These are phyloP conservation scores for Neurospora sp. DNA, from an alignment of 495 filamentous ascomycete species.

Conservation along the genomic window DNA sequence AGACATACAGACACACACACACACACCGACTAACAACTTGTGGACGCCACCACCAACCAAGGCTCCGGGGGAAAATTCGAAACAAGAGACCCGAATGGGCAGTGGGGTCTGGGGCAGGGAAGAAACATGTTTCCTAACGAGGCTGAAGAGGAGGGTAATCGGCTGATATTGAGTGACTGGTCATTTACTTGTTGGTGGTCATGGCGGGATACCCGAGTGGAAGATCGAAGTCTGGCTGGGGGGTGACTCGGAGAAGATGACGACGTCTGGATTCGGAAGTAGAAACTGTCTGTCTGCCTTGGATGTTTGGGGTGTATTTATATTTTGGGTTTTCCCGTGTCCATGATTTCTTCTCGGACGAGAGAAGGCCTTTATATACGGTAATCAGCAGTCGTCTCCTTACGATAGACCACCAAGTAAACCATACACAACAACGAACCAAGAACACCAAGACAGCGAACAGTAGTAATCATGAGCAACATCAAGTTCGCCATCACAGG, in stretches of 20 bases:
- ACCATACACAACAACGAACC: not conserved
- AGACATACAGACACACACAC: not conserved
- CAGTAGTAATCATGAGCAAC: constrained; percentile 10
- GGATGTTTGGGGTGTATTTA: not conserved
- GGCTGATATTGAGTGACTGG: not conserved
- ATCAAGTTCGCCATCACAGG: constrained; percentile 15
- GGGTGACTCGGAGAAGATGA: not conserved
- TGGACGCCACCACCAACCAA: not conserved
- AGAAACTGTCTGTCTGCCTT: not conserved
- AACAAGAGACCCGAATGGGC: not conserved
- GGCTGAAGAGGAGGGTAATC: not conserved
- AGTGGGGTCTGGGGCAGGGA: not conserved
- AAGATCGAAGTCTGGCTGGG: not conserved
- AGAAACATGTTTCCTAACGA: not conserved
- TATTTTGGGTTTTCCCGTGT: not conserved
- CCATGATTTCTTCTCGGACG: fast-evolving
- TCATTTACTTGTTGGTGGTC: not conserved
- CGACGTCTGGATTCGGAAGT: not conserved
- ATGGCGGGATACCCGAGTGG: not conserved
- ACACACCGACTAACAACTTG: not conserved
- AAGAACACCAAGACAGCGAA: not conserved
- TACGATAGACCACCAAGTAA: not conserved
- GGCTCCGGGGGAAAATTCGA: not conserved
- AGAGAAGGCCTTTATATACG: not conserved
- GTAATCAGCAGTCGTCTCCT: not conserved